Conservation (phyloP, 208 protist genomes). For the Acanthamoeba polyphaga region DNA sequence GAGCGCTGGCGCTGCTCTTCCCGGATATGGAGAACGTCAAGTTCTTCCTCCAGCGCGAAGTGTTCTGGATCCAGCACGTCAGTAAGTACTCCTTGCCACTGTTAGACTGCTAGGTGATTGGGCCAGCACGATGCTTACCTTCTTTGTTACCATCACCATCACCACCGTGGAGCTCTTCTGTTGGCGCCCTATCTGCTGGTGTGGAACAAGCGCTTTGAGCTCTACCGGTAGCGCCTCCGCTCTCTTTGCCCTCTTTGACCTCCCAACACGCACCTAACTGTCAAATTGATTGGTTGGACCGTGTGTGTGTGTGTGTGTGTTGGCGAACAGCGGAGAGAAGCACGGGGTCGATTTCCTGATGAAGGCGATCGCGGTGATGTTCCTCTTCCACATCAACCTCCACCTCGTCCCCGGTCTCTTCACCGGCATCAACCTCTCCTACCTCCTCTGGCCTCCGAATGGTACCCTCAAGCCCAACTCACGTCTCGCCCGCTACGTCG, state of each 20-base stretch:
- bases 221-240: background rate
- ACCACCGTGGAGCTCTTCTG: background rate
- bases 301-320: background rate
- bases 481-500: background rate
- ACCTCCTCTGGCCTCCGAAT: constrained; percentile 30
- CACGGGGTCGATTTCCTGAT: constrained; percentile 4
- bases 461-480: background rate
- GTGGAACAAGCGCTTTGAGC: constrained; percentile 6
- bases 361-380: constrained; percentile 32
- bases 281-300: too few relatives aligned
- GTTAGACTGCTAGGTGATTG: background rate
- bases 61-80: constrained; percentile 19
- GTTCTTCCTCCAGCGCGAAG: constrained; percentile 49
- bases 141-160: background rate
- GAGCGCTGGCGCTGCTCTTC: constrained; percentile 29
- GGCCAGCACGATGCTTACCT: background rate
- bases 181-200: constrained; percentile 6
- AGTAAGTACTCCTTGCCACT: background rate
- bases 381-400: constrained; percentile 42
- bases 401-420: background rate
- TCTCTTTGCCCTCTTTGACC: background rate
- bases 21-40: constrained; percentile 50
- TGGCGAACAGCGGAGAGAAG: constrained; percentile 9
- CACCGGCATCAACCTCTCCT: constrained; percentile 37
- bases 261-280: background rate